Evolutionary conservation across 148 eudicot species (phyloP), one percentile per base, ranked within the genome.

Genomic region (Euryodendron excelsum): DNA sequence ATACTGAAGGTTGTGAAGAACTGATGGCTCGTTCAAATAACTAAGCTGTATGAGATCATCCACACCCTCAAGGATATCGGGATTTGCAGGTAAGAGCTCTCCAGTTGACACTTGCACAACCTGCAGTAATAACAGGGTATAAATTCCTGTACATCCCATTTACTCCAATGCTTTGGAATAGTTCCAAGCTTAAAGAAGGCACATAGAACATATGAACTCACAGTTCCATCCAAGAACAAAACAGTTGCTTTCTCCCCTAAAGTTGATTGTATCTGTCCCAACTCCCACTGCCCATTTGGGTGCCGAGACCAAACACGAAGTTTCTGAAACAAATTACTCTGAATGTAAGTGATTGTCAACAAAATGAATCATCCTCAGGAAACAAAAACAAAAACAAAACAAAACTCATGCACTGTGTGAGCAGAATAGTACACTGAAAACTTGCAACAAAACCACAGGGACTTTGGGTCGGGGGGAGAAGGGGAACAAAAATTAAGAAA

Each of bases 1-100:
- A 80, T 85, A 39, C 62, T 90, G 91, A 79, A 96, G 88, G 81
- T 90, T 96, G 87, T 89, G 88, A 82, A 96, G 89, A 80, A 96
- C 93, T 25, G 98, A 89, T 78, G 99, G 99, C 86, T 96, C 99
- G 50, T 96, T 96, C 84, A 96, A 81, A 86, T 91, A 96, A 84
- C 97, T 89, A 62, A 96, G 99, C 69, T 89, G 93, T 78, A 91
- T 87, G 60, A 96, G 93, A 85, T 96, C 92, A 87, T 93, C 97
- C 74, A 96, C 98, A 18, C 93, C 97, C 69, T 89, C 98, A 21
- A 96, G 92, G 73, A 91, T 83, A 72, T 92, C 97, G 28, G 99
- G 93, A 85, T 96, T 96, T 73, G 98, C 99, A 56, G 99, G 99
- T 69, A 88, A 80, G 73, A 96, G 89, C 45, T 91, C 91, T 80